phyloP scores from a whole-genome alignment of 257 asterid genomes.

The Solanum corneliomulleri region DNA sequence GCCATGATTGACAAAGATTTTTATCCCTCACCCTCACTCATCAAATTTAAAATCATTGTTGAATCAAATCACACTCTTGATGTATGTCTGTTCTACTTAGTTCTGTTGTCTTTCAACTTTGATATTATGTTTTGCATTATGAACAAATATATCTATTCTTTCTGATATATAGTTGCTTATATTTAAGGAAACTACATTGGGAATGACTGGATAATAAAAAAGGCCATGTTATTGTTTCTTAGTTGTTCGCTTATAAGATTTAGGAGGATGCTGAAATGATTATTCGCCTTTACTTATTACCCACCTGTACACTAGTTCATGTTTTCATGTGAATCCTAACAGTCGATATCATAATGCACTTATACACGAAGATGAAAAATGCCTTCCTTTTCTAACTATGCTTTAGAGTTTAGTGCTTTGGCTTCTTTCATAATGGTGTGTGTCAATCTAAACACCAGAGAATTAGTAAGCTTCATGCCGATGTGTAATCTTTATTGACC shows the following conservation, averaged over 20 bases:
- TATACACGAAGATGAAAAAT: background rate
- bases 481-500: background rate
- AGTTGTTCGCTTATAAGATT: background rate
- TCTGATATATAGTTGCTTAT: background rate
- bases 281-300: background rate
- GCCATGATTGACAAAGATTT: background rate
- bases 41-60: background rate
- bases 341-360: background rate
- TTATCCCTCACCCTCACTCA: background rate
- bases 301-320: background rate
- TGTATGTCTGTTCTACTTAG: background rate
- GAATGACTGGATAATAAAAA: background rate
- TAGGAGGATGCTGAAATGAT: background rate
- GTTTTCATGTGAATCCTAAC: background rate
- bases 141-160: background rate
- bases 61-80: background rate
- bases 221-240: background rate
- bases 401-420: background rate
- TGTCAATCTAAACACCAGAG: slow-evolving; percentile 17
- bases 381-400: background rate
- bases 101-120: background rate
- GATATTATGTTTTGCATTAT: background rate
- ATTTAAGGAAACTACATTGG: background rate
- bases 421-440: background rate
- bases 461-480: background rate